Conservation (phyloP, 352 stramenopile genomes). For the Phytophthora chlamydospora region DNA sequence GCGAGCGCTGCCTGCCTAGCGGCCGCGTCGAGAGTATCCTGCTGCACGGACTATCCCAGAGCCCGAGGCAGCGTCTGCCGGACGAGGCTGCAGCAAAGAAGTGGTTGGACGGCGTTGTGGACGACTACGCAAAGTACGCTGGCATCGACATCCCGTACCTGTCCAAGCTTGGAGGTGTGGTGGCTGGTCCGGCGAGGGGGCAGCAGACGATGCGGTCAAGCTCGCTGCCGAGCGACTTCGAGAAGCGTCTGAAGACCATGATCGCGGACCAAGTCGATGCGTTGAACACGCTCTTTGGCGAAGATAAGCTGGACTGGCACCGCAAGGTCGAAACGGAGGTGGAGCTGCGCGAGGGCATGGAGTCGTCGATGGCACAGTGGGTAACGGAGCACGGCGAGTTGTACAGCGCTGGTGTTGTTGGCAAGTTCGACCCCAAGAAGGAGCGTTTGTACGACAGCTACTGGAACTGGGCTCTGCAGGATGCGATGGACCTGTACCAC, state of each 20-base stretch:
- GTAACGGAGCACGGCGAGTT: conserved; percentile 65
- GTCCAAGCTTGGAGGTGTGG: conserved; percentile 46
- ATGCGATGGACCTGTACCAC: conserved; percentile 70
- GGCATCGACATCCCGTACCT: conserved; percentile 66
- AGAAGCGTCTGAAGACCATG: conserved; percentile 67
- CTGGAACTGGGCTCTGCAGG: conserved; percentile 85
- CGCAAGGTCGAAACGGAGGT: conserved; percentile 58
- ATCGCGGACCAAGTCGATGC: conserved; percentile 61
- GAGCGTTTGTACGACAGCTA: conserved; percentile 80
- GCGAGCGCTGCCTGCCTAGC: conserved; percentile 74
- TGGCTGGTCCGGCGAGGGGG: conserved; percentile 36
- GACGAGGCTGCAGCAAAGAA: conserved; percentile 71
- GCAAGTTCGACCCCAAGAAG: conserved; percentile 75
- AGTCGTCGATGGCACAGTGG: conserved; percentile 56
- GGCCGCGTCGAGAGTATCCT: conserved; percentile 83
- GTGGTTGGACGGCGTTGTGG: conserved; percentile 80
- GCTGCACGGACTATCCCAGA: conserved; percentile 72
- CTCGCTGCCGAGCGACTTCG: conserved; percentile 51
- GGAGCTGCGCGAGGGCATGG: conserved; percentile 58
- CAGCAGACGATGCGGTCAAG: conserved; percentile 37
- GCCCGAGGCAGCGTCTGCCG: conserved; percentile 70
- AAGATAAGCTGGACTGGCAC: conserved; percentile 59
- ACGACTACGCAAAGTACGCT: conserved; percentile 77
- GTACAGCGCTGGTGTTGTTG: conserved; percentile 57
- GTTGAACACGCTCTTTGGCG: conserved; percentile 53